Evolutionary conservation across 331 rosid species (phyloP), one percentile per base, ranked within the genome.

Genomic region (Prunus yedoensis): DNA sequence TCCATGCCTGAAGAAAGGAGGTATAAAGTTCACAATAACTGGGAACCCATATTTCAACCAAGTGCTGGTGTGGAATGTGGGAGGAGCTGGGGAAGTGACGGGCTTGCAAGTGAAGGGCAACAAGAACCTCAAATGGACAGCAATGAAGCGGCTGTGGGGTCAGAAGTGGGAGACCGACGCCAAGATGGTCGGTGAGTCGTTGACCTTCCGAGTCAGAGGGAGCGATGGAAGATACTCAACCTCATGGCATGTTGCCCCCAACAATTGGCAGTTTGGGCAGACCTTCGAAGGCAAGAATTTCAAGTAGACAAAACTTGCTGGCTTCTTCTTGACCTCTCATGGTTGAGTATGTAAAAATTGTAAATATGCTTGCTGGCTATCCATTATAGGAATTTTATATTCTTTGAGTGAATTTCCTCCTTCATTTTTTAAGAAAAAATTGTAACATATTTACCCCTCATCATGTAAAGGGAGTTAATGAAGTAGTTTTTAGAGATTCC

Each of bases 11-110:
- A 91, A 75, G 79, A 12, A 63, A 54, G 94, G 98, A 69, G 98
- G 98, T 14, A 85, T 91, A 11, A 52, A 82, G 63, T 88, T 87
- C 87, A 90, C 94, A 4, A 82, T 91, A 16, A 85, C 80, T 0
- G 98, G 98, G 65, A 91, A 91, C 75, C 98, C 96, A 0, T 91
- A 88, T 62, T 88, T 77, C 87, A 81, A 86, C 68, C 70, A 86
- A 56, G 80, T 91, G 2, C 4, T 73, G 69, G 88, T 94, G 52
- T 87, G 88, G 87, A 94, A 91, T 70, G 98, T 94, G 25, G 98
- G 88, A 27, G 98, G 97, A 64, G 92, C 94, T 0, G 98, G 96
- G 7, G 96, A 91, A 16, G 38, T 89, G 16, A 52, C 41, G 7
- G 28, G 81, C 32, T 71, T 94, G 18, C 80, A 71, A n/a, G 96